Evolutionary conservation across 2,329 filamentous ascomycete genomes (phyloP).

Genomic region (Penicillium sp.): DNA sequence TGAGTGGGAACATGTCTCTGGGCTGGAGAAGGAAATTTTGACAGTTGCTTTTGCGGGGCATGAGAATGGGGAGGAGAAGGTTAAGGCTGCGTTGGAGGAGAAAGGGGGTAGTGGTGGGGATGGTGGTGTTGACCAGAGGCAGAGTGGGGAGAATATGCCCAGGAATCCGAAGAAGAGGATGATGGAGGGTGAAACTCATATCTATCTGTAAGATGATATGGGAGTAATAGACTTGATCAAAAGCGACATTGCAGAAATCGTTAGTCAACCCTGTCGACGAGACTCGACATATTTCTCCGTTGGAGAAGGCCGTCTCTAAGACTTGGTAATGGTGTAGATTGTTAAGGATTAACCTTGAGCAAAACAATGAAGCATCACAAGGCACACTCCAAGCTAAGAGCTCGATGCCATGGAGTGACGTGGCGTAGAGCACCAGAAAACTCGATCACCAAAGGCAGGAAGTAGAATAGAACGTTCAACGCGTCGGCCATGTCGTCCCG

Average conservation of each 20-base stretch:
- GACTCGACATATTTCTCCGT: not conserved
- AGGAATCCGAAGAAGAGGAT: constrained; percentile 48
- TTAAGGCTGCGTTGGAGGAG: constrained; percentile 26
- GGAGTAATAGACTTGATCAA: not conserved
- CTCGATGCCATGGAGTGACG: not conserved
- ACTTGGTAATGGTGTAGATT: not conserved
- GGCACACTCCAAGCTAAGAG: not conserved
- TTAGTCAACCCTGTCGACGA: no score
- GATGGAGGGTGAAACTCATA: constrained; percentile 38
- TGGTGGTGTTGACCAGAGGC: constrained; percentile 39
- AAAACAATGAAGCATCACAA: not conserved
- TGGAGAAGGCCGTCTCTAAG: not conserved
- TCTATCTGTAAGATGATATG: constrained; percentile 12
- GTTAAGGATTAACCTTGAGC: not conserved
- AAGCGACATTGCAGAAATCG: not conserved
- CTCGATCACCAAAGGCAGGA: not conserved
- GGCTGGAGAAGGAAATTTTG: constrained; percentile 77
- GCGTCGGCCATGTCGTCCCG: not conserved
- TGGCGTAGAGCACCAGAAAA: no score
- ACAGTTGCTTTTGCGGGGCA: constrained; percentile 81
- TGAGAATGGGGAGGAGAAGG: constrained; percentile 36
- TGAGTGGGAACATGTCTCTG: constrained; percentile 66
- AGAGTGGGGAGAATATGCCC: constrained; percentile 36
- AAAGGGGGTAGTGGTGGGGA: constrained; percentile 38
- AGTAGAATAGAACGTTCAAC: no score